These are phyloP conservation scores for Acorus gramineus DNA, from an alignment of 106 monocot genomes.

Conservation along the genomic window DNA sequence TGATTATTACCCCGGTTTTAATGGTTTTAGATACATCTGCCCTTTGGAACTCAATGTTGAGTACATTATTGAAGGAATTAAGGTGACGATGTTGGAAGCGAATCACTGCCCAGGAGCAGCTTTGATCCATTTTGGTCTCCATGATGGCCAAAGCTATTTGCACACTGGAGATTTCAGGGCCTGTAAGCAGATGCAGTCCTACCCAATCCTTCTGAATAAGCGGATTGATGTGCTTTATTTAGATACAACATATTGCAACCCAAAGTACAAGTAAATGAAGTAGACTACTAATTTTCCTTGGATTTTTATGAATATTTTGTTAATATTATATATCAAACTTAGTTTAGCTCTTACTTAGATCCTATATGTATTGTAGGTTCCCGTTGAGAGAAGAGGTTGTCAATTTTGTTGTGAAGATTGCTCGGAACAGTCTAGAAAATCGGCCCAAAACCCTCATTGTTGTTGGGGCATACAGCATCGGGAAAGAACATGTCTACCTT, in stretches of 20 bases:
- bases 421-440: slow-evolving; percentile 29
- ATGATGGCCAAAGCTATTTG: slow-evolving; percentile 40
- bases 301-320: neutral
- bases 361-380: slow-evolving; percentile 22
- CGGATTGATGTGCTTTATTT: slow-evolving; percentile 50
- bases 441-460: slow-evolving; percentile 51
- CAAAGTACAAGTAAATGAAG: slow-evolving; percentile 36
- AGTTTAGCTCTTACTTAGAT: too few species aligned
- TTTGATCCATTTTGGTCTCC: slow-evolving; percentile 41
- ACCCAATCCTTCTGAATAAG: slow-evolving; percentile 26
- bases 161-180: slow-evolving; percentile 79
- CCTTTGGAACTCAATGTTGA: slow-evolving; percentile 50
- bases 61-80: slow-evolving; percentile 40
- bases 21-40: slow-evolving; percentile 32
- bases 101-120: slow-evolving; percentile 81
- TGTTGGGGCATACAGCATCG: slow-evolving; percentile 76
- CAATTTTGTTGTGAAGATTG: slow-evolving; percentile 42
- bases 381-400: slow-evolving; percentile 65
- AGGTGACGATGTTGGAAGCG: slow-evolving; percentile 56
- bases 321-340: neutral
- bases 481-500: slow-evolving; percentile 64
- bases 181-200: slow-evolving; percentile 40
- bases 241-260: slow-evolving; percentile 74
- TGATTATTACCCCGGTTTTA: neutral
- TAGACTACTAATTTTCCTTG: neutral